phyloP scores from a whole-genome alignment of 2,329 filamentous ascomycete genomes.

The Clonostachys chloroleuca region DNA sequence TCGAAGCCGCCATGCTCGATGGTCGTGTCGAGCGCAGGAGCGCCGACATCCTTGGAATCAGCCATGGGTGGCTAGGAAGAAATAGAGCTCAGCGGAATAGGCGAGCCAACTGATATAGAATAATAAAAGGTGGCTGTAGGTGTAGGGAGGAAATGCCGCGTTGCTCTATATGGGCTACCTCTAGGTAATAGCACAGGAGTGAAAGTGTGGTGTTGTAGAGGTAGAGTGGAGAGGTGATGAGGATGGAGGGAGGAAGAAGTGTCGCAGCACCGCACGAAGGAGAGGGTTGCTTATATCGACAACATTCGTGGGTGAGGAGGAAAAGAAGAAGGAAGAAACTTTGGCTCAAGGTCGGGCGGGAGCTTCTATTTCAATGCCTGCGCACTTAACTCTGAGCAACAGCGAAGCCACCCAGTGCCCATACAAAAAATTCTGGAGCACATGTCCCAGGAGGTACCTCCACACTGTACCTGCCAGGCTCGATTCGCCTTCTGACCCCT shows the following conservation, averaged over 20 bases:
- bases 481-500: no score
- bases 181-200: not conserved
- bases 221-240: conserved; percentile 14
- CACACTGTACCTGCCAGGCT: no score
- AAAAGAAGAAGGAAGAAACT: conserved; percentile 18
- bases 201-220: conserved; percentile 1
- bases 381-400: conserved; percentile 4
- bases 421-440: no score
- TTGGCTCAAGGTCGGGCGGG: conserved; percentile 21
- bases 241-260: conserved; percentile 13
- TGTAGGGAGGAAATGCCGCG: no score
- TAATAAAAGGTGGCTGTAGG: no score
- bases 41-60: conserved; percentile 45
- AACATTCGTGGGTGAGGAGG: conserved; percentile 45
- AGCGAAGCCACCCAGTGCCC: not conserved
- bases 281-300: conserved; percentile 35
- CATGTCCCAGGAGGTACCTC: no score
- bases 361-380: conserved; percentile 29
- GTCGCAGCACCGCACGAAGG: conserved; percentile 42
- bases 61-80: conserved; percentile 35
- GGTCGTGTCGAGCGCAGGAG: conserved; percentile 57
- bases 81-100: no score
- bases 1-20: conserved; percentile 63
- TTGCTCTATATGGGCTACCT: not conserved
- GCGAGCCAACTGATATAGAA: no score